Percentiles rank a stretch among this genome's conserved stretches.
Conservation (phyloP, 148 eudicot species). For the Persicaria maculosa region DNA sequence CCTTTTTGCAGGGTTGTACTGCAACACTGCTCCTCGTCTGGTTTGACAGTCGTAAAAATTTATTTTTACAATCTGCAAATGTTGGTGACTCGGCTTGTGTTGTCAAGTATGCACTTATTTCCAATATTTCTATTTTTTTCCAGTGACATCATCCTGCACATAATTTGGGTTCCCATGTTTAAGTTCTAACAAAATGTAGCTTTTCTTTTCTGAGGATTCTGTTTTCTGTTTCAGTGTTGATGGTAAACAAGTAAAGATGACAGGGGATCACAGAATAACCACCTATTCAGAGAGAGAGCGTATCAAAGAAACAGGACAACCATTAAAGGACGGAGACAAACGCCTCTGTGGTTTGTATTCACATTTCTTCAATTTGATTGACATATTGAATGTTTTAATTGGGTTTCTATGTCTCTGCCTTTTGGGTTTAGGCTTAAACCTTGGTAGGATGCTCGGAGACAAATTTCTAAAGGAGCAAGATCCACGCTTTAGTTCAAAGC, state of each 20-base stretch:
- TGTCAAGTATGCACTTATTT: constrained; percentile 45
- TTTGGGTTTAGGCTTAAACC: constrained; percentile 55
- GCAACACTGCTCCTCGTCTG: constrained; percentile 90
- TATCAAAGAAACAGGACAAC: constrained; percentile 59
- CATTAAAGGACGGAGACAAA: constrained; percentile 83
- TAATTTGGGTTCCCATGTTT: no score
- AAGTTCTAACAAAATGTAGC: neutral
- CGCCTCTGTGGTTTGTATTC: constrained; percentile 61
- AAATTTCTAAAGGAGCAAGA: constrained; percentile 93
- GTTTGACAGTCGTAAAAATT: constrained; percentile 51
- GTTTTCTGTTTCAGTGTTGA: constrained; percentile 43
- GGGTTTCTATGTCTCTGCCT: neutral
- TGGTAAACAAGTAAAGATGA: constrained; percentile 67
- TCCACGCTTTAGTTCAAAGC: constrained; percentile 79
- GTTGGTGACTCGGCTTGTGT: constrained; percentile 98
- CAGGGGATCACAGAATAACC: constrained; percentile 84
- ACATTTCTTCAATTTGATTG: constrained; percentile 4
- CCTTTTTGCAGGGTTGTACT: constrained; percentile 82
- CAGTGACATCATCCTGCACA: no score
- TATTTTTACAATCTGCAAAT: constrained; percentile 91
- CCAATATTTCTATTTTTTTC: neutral
- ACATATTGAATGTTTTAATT: neutral
- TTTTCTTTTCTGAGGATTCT: neutral
- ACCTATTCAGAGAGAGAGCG: constrained; percentile 75
- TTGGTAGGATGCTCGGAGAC: constrained; percentile 94